phyloP scores from a whole-genome alignment of 805 yeast species.

The Nematodospora valgi region DNA sequence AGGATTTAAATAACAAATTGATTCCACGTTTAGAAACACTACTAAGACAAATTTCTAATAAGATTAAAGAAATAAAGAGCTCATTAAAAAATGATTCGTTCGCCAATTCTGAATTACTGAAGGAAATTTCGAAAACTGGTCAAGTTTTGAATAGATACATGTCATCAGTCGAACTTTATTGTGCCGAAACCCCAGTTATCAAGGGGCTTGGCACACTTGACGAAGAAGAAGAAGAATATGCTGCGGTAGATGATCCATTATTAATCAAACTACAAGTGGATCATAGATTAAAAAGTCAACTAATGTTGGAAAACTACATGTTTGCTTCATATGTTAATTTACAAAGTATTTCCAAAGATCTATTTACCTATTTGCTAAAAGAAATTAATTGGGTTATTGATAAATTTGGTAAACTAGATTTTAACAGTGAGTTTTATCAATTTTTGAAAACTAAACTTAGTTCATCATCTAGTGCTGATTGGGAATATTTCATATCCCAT shows the following conservation, averaged over 20 bases:
- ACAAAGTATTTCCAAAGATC: slow-evolving; percentile 39
- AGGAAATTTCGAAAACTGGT: slow-evolving; percentile 58
- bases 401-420: slow-evolving; percentile 27
- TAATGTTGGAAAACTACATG: slow-evolving; percentile 38
- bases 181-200: slow-evolving; percentile 35
- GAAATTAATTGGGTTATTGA: slow-evolving; percentile 33
- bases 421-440: slow-evolving; percentile 19
- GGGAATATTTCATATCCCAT: slow-evolving; percentile 36
- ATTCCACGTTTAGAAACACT: slow-evolving; percentile 36
- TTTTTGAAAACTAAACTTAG: slow-evolving; percentile 24
- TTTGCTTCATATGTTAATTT: slow-evolving; percentile 41
- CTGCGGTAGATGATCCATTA: slow-evolving; percentile 38
- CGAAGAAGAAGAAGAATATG: slow-evolving; percentile 22
- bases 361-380: slow-evolving; percentile 33
- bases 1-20: slow-evolving; percentile 29
- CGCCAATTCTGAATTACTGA: slow-evolving; percentile 31
- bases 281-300: slow-evolving; percentile 38
- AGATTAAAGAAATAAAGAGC: slow-evolving; percentile 40
- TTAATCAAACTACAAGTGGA: slow-evolving; percentile 37
- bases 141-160: slow-evolving; percentile 39
- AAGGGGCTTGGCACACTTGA: background rate
- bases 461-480: slow-evolving; percentile 26
- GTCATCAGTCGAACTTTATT: slow-evolving; percentile 31
- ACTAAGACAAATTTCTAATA: slow-evolving; percentile 30
- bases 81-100: slow-evolving; percentile 40